These are phyloP conservation scores for Trichoderma atroviride DNA, from an alignment of 2,329 filamentous ascomycete genomes.

Conservation along the genomic window DNA sequence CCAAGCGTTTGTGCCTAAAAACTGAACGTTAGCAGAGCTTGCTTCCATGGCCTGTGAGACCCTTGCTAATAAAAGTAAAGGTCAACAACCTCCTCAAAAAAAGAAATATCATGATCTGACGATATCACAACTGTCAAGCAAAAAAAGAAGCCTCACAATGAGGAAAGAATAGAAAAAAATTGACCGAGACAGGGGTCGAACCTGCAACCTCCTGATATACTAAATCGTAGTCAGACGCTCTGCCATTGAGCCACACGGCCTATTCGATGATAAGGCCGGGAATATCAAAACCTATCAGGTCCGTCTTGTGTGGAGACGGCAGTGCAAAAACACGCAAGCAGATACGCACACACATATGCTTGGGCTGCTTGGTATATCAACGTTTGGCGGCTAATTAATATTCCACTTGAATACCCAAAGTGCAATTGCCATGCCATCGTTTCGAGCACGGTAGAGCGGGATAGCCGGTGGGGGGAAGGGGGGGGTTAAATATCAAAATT, in stretches of 20 bases:
- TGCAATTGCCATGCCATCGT: background rate
- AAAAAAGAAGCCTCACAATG: background rate
- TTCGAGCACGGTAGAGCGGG: background rate
- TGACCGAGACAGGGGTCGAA: conserved; percentile 27
- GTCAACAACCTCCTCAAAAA: no score
- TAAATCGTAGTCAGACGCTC: conserved; percentile 27
- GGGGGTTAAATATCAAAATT: background rate
- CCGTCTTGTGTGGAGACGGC: background rate
- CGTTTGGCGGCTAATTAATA: background rate
- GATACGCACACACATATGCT: background rate
- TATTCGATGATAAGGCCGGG: background rate
- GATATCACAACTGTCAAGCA: background rate
- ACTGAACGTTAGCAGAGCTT: background rate
- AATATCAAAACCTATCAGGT: background rate
- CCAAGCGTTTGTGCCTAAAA: background rate
- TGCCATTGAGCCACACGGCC: conserved; percentile 27
- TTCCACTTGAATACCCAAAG: background rate
- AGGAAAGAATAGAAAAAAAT: background rate
- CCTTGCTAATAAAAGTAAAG: background rate
- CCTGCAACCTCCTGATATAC: conserved; percentile 27
- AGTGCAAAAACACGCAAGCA: background rate
- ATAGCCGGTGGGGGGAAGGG: background rate
- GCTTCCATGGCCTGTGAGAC: background rate
- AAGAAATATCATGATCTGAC: background rate
- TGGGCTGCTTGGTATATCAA: background rate